phyloP scores from a whole-genome alignment of 1,284 basidiomycete species.

The Fomitiporia mediterranea region DNA sequence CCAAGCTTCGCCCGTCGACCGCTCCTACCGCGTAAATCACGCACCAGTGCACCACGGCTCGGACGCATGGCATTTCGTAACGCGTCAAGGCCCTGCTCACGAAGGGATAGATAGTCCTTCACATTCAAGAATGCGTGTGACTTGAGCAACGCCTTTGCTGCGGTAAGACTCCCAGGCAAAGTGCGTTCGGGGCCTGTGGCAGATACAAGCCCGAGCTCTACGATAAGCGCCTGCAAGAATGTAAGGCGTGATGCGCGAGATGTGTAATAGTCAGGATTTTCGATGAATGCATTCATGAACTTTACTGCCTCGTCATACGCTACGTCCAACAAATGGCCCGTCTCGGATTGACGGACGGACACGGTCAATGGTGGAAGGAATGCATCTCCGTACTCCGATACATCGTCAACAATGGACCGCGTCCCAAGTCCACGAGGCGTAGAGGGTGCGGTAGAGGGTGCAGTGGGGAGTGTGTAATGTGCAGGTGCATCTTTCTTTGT shows the following conservation, averaged over 20 bases:
- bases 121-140: constrained; percentile 64
- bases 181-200: constrained; percentile 26
- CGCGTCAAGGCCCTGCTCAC: constrained; percentile 57
- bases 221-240: constrained; percentile 49
- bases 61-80: constrained; percentile 58
- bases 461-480: background rate
- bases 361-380: constrained; percentile 42
- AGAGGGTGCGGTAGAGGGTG: constrained; percentile 11
- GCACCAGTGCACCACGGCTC: constrained; percentile 52
- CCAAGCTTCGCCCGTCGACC: constrained; percentile 41
- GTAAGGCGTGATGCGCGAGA: constrained; percentile 35
- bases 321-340: constrained; percentile 8
- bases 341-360: constrained; percentile 3
- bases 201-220: constrained; percentile 51
- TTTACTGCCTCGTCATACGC: constrained; percentile 38
- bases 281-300: constrained; percentile 53
- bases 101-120: constrained; percentile 63
- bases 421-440: constrained; percentile 28
- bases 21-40: constrained; percentile 45
- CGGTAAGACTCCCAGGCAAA: constrained; percentile 52
- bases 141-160: constrained; percentile 61
- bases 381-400: constrained; percentile 40
- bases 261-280: constrained; percentile 42
- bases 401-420: constrained; percentile 47
- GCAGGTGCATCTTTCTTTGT: background rate